phyloP scores from a whole-genome alignment of 257 asterid species.

The Petunia secreta region DNA sequence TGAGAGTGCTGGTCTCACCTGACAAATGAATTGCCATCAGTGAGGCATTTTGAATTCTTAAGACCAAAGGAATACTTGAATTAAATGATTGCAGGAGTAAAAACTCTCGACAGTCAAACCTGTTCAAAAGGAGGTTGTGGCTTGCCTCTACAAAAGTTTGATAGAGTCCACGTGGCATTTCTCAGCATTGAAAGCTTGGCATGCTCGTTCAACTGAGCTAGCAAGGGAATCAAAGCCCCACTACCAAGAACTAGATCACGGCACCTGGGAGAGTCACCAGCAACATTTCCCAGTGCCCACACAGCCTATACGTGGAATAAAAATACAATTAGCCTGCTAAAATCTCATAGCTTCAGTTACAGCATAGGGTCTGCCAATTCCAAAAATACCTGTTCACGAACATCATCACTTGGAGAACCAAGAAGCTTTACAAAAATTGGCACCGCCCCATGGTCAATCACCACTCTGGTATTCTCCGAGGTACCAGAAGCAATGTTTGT shows the following conservation, averaged over 20 bases:
- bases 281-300: constrained; percentile 97
- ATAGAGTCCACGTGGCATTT: constrained; percentile 94
- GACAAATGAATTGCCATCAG: constrained; percentile 30
- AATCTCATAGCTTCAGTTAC: neutral
- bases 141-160: constrained; percentile 97
- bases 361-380: neutral
- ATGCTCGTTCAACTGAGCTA: constrained; percentile 75
- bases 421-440: constrained; percentile 85
- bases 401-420: constrained; percentile 87
- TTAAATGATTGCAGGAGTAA: neutral
- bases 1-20: constrained; percentile 91
- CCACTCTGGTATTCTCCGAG: constrained; percentile 87
- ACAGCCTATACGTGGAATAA: constrained; percentile 59
- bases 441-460: constrained; percentile 85
- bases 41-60: neutral
- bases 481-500: constrained; percentile 98
- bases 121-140: constrained; percentile 97
- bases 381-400: constrained; percentile 83
- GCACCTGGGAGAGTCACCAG: constrained; percentile 90
- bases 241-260: constrained; percentile 89
- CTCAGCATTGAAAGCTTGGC: constrained; percentile 93
- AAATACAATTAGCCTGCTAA: neutral
- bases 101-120: constrained; percentile 42
- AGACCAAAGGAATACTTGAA: neutral
- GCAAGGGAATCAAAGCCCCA: constrained; percentile 83